These are phyloP conservation scores for Magnolia changhungtana DNA, from an alignment of 164 flowering plant genomes.

Conservation along the genomic window DNA sequence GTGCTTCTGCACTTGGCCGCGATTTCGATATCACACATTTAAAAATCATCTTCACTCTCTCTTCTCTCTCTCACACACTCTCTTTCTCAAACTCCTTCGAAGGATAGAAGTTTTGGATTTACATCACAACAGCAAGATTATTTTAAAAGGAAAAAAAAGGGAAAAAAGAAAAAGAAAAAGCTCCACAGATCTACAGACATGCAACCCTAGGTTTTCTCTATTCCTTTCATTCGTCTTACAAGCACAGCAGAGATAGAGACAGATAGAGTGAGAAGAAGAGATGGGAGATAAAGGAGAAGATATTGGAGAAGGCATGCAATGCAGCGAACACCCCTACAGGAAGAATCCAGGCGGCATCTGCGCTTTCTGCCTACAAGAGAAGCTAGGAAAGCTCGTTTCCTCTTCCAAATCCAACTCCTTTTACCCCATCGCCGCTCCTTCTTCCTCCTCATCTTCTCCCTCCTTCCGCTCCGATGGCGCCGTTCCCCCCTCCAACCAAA, in stretches of 20 bases:
- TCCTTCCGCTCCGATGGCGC: slow-evolving; percentile 35
- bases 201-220: background rate
- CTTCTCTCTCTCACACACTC: background rate
- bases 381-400: slow-evolving; percentile 79
- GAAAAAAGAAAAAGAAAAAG: background rate
- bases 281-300: slow-evolving; percentile 34
- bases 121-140: background rate
- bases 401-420: slow-evolving; percentile 33
- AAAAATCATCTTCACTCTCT: background rate
- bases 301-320: slow-evolving; percentile 61
- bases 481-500: slow-evolving; percentile 6
- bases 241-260: background rate
- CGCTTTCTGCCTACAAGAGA: slow-evolving; percentile 81
- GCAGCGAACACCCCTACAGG: slow-evolving; percentile 68
- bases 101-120: background rate
- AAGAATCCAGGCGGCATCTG: slow-evolving; percentile 85
- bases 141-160: background rate
- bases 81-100: background rate
- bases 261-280: background rate
- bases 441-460: background rate
- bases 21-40: background rate
- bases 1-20: slow-evolving; percentile 14
- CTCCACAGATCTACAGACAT: background rate
- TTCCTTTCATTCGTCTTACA: background rate
- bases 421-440: slow-evolving; percentile 21